Conservation (phyloP, 306 rosid species). For the Cucumis melo region DNA sequence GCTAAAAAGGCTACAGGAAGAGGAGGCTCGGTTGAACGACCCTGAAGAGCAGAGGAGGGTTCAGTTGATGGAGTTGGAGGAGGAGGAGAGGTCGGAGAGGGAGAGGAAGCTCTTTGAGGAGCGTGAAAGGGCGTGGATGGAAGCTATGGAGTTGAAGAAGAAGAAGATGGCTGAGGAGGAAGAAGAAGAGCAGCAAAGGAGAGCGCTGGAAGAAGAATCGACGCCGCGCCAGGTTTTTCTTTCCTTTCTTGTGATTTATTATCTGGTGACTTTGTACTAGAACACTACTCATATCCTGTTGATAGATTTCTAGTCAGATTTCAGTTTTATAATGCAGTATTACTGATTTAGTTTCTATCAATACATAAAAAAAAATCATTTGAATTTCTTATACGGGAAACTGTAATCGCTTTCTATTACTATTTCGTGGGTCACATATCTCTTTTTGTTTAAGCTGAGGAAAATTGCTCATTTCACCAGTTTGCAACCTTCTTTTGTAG, state of each 20-base stretch:
- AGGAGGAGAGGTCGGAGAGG: conserved; percentile 45
- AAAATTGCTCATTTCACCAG: background rate
- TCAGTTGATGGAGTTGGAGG: conserved; percentile 33
- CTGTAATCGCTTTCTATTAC: background rate
- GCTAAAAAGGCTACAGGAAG: conserved; percentile 33
- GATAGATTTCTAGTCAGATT: background rate
- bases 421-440: background rate
- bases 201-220: conserved; percentile 29
- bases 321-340: background rate
- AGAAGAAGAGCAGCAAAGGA: conserved; percentile 30
- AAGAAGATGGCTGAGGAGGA: conserved; percentile 17
- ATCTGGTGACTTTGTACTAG: background rate
- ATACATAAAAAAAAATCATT: background rate
- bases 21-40: conserved; percentile 43
- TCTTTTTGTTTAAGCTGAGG: background rate
- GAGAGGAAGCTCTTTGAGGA: conserved; percentile 45
- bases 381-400: background rate
- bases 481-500: conserved; percentile 16
- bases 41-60: conserved; percentile 44
- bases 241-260: background rate
- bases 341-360: background rate
- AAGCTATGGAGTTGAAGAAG: conserved; percentile 34
- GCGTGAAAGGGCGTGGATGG: conserved; percentile 61
- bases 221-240: conserved; percentile 19
- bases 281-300: background rate